Evolutionary conservation across 768 basidiomycete species (phyloP).

Genomic region (Coprinopsis sp.): DNA sequence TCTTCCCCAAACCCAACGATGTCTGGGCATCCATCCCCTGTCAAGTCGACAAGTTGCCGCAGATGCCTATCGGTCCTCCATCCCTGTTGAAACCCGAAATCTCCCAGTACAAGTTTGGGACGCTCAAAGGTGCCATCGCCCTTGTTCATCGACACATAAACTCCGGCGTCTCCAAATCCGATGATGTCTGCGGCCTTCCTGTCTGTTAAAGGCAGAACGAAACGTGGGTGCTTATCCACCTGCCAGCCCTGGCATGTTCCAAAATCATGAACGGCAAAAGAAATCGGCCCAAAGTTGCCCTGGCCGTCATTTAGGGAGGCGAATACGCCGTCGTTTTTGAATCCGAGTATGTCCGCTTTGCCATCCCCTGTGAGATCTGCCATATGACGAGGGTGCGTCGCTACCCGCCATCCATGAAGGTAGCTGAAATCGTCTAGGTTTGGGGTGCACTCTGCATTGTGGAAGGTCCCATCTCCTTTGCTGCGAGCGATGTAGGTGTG

Average conservation of each 20-base stretch:
- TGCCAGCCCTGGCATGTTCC: not conserved
- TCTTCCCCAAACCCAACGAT: slow-evolving; percentile 3
- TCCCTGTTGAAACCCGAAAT: slow-evolving; percentile 3
- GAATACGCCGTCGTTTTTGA: too few species aligned
- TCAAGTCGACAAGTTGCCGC: not conserved
- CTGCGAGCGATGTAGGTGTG: too few species aligned
- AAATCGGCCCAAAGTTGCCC: not conserved
- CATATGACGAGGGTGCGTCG: too few species aligned
- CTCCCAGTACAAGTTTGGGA: not conserved
- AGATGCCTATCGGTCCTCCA: slow-evolving; percentile 2
- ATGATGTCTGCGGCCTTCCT: slow-evolving; percentile 2
- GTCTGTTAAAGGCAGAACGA: not conserved
- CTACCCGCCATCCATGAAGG: too few species aligned
- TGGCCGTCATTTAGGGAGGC: too few species aligned
- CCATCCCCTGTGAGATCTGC: too few species aligned
- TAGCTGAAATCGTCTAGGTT: too few species aligned
- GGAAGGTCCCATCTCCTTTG: too few species aligned
- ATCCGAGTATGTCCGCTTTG: too few species aligned
- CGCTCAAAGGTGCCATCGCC: slow-evolving; percentile 3
- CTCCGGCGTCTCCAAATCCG: slow-evolving; percentile 1
- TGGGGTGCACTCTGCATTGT: too few species aligned
- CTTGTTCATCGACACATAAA: not conserved
- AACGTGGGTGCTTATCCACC: not conserved
- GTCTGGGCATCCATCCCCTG: not conserved
- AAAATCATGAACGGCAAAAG: not conserved